Evolutionary conservation across 2,329 filamentous ascomycete genomes (phyloP), one percentile per base, ranked within the genome.

Genomic region (Ilyonectria robusta): DNA sequence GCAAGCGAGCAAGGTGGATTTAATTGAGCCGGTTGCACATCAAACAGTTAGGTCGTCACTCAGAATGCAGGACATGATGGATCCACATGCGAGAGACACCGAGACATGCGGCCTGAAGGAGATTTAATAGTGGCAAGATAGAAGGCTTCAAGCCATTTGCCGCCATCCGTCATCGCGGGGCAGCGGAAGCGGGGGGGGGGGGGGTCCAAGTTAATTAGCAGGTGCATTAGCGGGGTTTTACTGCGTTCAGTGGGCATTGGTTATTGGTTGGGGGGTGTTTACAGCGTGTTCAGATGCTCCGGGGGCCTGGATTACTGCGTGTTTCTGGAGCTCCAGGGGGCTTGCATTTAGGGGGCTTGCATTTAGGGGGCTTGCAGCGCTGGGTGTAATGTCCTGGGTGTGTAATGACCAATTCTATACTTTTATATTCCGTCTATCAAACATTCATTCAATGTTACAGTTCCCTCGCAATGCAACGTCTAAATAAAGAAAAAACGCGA

Each of bases 171-270:
- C 40, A 42, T 42, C 40, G 40, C 40, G 40, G 40, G 40, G 40
- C 40, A 42, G 40, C 40, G 40, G 40, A n/a, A 42, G 40, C 40
- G 40, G 40, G 21, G 40, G 40, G 40, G 8, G n/a, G 15, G 4
- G 4, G n/a, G 15, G 1, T 9, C 15, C 17, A 42, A 8, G 40
- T 17, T 42, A 42, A n/a, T 42, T 42, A 17, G 40, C 31, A 46
- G 57, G 46, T 51, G 46, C 46, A 51, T 42, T 47, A 59, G 57
- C 17, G 46, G 47, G 57, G 33, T 8, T 42, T n/a, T 40, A 15
- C 37, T 26, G 26, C 4, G 26, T 40, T 40, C 37, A 40, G 17
- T 15, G 17, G 31, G 26, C 26, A 26, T 26, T 26, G 23, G 23
- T 26, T 26, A 26, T 26, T 26, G 23, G 23, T 26, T 26, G 23